Evolutionary conservation across 1,139 yeast genomes (phyloP), one percentile per base, ranked within the genome.

Genomic region (Geotrichum phurueaensis): DNA sequence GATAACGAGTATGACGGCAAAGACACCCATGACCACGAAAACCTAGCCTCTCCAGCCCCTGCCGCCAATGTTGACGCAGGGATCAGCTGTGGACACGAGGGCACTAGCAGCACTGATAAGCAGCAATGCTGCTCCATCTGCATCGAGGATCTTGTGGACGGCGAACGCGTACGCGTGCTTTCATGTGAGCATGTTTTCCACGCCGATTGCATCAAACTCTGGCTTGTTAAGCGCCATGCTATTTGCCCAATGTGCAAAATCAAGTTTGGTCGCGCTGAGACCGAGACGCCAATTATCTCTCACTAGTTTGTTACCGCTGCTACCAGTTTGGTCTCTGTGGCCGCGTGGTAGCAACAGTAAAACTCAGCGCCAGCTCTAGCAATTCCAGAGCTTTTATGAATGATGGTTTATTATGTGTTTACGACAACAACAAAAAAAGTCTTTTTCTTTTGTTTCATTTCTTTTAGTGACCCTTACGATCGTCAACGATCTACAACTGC

Each of bases 121-220:
- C 15, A 52, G 12, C 25, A 29, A 12, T 23, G 12, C 23, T 54
- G 57, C 23, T 18, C 57, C 3, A 27, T 54, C 18, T 54, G 51
- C 43, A 25, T 54, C 10, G 51, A 47, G 10, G 51, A 45, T 10
- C 18, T 54, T 7, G 10, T 48, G n/a, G 43, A 20, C 3, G 45
- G 29, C 15, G 48, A 47, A 3, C 33, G 45, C 1, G 89, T 89
- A 0, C 80, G 96, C 62, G 94, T 90, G 0, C 77, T 89, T 55
- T 75, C 86, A 18, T 89, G 96, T 75, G 90, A 91, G 9, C 96
- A 89, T 73, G 94, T 87, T 0, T 89, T 86, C 78, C 96, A 89
- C 70, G 80, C 86, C 9, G 85, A 80, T 29, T 89, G 96, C 73
- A 78, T 89, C 59, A 91, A 86, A 65, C 92, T 94, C 1, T 89